Base-by-base conservation (phyloP, 495 filamentous ascomycete genomes). In the Podospora sp. region DNA sequence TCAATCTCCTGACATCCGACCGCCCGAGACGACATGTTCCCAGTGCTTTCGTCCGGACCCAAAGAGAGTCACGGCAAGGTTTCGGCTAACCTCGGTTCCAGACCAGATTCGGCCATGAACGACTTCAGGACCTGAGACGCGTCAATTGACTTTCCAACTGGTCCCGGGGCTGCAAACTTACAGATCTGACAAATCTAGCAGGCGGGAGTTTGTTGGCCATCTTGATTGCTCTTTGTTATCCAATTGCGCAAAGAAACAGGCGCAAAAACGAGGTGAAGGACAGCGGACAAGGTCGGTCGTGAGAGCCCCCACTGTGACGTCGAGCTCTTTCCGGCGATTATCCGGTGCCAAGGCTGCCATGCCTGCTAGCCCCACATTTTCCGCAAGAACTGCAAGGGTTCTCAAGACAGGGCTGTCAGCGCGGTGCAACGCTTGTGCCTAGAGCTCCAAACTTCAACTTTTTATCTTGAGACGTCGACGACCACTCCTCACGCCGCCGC, bases 101-200 rank as follows among this genome's bases (percentile, higher is more conserved):
- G 80, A 25, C 93, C 93, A 55, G 92, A 96, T 69, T 89, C 90
- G 70, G 84, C 86, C 79, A 90, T 87, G 77, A 96, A 94, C n/a
- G 90, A 90, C 76, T 90, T 88, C 83, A 89, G 84, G 25, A 94
- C 91, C 91, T 93, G 68, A 12, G 63, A 25, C 40, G 25, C n/a
- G 51, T 55, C 51, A 55, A 24, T 46, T 22, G 6, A 18, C 1
- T 49, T 25, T 51, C 22, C 12, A 20, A 33, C 8, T 0, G 3
- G 21, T 5, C n/a, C 24, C 11, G 24, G 27, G n/a, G 25, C n/a
- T 46, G 26, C 9, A 20, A 27, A 71, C 79, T 63, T 62, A 81
- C 81, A 22, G 78, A 75, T 71, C 71, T 71, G 12, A 83, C 81
- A 62, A 83, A 82, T 66, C 68, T 72, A 20, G 68, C 40, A 0